These are phyloP conservation scores for Epichloe gansuensis DNA, from an alignment of 2,329 filamentous ascomycete genomes.

Conservation along the genomic window DNA sequence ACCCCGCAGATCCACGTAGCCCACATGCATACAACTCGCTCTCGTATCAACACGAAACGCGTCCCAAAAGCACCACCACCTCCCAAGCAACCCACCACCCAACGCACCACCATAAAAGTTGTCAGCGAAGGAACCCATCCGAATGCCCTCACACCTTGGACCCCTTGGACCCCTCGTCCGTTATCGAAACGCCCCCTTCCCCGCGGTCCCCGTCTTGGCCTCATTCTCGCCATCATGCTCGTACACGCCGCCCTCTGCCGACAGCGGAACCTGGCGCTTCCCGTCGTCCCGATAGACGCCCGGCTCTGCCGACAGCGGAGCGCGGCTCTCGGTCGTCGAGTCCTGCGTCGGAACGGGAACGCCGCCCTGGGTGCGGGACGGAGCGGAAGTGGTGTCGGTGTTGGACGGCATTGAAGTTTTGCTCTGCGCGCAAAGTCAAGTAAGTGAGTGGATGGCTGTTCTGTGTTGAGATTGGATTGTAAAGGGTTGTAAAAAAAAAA, in stretches of 20 bases:
- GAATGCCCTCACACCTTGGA: neutral
- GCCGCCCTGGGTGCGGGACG: neutral
- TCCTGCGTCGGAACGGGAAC: neutral
- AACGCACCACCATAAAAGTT: neutral
- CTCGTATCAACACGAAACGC: no score
- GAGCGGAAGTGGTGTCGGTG: neutral
- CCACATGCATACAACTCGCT: no score
- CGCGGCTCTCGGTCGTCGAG: neutral
- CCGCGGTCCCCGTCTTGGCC: slow-evolving; percentile 4
- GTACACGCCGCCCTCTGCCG: slow-evolving; percentile 4
- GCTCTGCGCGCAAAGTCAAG: neutral
- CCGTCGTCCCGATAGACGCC: neutral
- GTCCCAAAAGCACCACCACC: no score
- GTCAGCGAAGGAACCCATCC: neutral
- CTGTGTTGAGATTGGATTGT: neutral
- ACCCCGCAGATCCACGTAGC: no score
- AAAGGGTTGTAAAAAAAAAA: no score
- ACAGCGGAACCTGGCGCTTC: slow-evolving; percentile 2
- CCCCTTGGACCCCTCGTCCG: neutral
- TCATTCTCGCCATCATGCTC: slow-evolving; percentile 2
- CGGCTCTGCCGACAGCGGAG: slow-evolving; percentile 1
- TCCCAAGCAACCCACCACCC: no score
- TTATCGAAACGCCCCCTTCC: slow-evolving; percentile 1
- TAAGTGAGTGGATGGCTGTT: neutral
- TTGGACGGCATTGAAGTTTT: neutral